These are phyloP conservation scores for Cladorrhinum sp. DNA, from an alignment of 2,329 filamentous ascomycete species.

Conservation along the genomic window DNA sequence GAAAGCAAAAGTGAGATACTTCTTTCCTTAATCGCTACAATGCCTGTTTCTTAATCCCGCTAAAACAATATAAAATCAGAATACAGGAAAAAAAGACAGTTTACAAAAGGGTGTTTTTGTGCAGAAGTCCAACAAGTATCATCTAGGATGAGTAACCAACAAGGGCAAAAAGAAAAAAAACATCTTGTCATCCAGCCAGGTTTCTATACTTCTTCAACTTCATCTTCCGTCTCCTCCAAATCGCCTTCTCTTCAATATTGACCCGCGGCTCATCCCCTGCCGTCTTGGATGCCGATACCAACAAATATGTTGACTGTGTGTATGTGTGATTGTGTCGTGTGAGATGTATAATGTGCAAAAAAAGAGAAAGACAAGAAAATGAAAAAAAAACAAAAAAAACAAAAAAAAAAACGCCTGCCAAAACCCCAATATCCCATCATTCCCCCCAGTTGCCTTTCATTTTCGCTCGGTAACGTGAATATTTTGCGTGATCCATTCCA, in stretches of 20 bases:
- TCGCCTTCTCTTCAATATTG: neutral
- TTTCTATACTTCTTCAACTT: neutral
- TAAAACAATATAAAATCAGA: neutral
- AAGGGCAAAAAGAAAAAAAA: no score
- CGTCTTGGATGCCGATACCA: neutral
- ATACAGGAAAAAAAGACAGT: neutral
- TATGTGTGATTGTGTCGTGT: neutral
- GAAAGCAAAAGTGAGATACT: neutral
- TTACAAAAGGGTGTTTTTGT: neutral
- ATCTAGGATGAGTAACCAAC: neutral
- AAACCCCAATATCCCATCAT: neutral
- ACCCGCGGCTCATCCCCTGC: neutral
- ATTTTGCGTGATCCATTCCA: neutral
- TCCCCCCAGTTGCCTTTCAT: neutral
- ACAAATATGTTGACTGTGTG: neutral
- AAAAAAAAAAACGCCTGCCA: neutral
- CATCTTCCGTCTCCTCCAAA: neutral
- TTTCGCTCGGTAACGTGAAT: neutral
- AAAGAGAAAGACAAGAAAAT: neutral
- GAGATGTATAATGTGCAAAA: neutral
- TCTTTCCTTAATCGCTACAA: neutral
- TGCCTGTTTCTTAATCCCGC: no score
- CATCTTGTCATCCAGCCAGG: no score
- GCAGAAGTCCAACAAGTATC: neutral
- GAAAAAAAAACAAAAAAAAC: neutral